Conservation (phyloP, 805 yeast genomes). For the Komagataella kurtzmanii region DNA sequence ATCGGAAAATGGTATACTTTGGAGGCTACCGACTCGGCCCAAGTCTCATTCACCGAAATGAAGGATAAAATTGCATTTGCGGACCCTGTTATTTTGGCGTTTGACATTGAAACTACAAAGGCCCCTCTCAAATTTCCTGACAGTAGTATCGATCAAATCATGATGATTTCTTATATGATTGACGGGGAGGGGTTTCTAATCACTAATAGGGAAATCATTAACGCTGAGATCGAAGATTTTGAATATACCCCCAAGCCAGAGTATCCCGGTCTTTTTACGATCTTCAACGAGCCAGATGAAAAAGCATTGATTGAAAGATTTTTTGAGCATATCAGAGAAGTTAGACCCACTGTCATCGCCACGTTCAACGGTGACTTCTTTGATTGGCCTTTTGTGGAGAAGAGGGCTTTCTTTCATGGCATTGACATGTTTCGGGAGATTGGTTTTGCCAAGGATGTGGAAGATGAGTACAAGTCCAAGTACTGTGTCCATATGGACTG, state of each 20-base stretch:
- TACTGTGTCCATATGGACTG: conserved; percentile 97
- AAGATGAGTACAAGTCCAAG: conserved; percentile 85
- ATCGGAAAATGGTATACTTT: conserved; percentile 96
- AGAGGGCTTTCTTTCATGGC: conserved; percentile 73
- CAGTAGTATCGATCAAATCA: conserved; percentile 75
- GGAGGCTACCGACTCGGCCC: conserved; percentile 39
- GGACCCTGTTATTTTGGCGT: conserved; percentile 93
- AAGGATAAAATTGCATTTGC: conserved; percentile 82
- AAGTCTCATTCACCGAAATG: conserved; percentile 40
- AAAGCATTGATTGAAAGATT: conserved; percentile 59
- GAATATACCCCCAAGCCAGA: conserved; percentile 98
- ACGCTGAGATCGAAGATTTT: conserved; percentile 91
- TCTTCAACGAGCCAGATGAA: conserved; percentile 85
- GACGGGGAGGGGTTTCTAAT: conserved; percentile 94
- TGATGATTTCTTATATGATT: conserved; percentile 99
- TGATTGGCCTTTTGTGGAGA: conserved; percentile 98
- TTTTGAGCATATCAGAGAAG: conserved; percentile 84
- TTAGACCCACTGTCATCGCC: conserved; percentile 89
- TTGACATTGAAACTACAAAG: conserved; percentile 95
- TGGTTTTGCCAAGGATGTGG: conserved; percentile 82
- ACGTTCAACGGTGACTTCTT: conserved; percentile 97
- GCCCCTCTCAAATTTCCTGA: conserved; percentile 95
- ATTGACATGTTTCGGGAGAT: conserved; percentile 83
- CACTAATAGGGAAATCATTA: conserved; percentile 87
- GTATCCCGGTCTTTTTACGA: conserved; percentile 78